Percentiles rank a stretch among this genome's conserved stretches.
Conservation (phyloP, 345 rosid species). For the Eutrema yunnanense region DNA sequence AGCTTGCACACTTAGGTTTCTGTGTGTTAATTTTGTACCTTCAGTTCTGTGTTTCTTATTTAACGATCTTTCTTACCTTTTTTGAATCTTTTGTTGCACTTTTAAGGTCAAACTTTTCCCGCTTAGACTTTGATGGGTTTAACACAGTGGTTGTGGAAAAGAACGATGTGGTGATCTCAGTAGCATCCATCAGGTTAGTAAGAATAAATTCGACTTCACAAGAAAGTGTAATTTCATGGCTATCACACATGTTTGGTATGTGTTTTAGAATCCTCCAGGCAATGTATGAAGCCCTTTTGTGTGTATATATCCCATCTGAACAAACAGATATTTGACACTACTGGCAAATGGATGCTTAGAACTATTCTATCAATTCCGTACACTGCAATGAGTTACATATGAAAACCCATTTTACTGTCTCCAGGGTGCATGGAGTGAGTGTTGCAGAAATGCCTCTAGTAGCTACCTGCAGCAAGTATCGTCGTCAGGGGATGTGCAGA, state of each 20-base stretch:
- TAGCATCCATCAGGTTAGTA: conserved; percentile 83
- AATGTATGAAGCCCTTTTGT: not conserved
- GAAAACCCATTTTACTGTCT: conserved; percentile 12
- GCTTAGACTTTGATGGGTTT: conserved; percentile 76
- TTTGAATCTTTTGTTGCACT: conserved; percentile 15
- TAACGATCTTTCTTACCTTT: not conserved
- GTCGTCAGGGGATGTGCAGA: conserved; percentile 93
- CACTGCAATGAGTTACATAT: not conserved
- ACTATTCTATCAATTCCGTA: not conserved
- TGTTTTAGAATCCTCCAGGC: not conserved
- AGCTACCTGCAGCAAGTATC: conserved; percentile 86
- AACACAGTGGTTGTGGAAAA: conserved; percentile 86
- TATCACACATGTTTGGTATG: conserved; percentile 1
- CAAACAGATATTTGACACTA: not conserved
- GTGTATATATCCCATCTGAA: not conserved
- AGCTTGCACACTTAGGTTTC: conserved; percentile 11
- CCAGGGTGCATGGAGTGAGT: conserved; percentile 73
- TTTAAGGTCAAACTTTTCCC: conserved; percentile 74
- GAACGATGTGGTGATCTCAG: conserved; percentile 73
- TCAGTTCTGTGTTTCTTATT: not conserved
- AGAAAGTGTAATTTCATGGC: not conserved
- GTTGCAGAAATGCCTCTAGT: conserved; percentile 98
- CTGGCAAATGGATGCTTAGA: not conserved
- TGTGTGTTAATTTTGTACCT: conserved; percentile 2
- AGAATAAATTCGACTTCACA: not conserved